These are phyloP conservation scores for Carex kokanica DNA, from an alignment of 176 grass and related monocot genomes.

Conservation along the genomic window DNA sequence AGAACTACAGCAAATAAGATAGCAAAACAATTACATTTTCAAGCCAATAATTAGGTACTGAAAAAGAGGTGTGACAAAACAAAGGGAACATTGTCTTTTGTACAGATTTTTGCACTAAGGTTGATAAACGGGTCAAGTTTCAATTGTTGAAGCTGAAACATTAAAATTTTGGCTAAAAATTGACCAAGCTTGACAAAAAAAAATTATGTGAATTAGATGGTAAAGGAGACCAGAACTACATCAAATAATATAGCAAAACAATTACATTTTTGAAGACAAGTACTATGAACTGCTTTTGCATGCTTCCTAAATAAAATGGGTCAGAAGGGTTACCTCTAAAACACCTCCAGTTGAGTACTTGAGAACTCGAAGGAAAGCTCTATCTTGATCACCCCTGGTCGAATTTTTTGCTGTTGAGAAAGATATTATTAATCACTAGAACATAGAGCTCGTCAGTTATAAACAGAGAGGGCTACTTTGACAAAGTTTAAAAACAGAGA, in stretches of 20 bases:
- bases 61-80: neutral
- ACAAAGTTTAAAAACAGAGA: neutral
- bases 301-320: neutral
- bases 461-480: neutral
- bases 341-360: constrained; percentile 98
- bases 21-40: neutral
- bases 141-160: neutral
- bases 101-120: constrained; percentile 8
- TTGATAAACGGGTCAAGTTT: neutral
- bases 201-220: neutral
- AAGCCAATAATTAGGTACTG: too few relatives aligned
- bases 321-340: constrained; percentile 73
- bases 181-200: neutral
- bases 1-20: neutral
- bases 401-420: constrained; percentile 74
- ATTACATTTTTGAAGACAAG: neutral
- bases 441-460: neutral
- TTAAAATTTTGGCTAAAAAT: neutral
- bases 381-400: constrained; percentile 57
- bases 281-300: neutral
- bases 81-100: neutral
- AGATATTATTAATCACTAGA: constrained; percentile 22
- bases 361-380: constrained; percentile 87
- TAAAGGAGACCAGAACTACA: neutral
- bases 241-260: neutral